A percentile compares a stretch with the other conserved stretches of the same genome.
phyloP scores from a whole-genome alignment of 257 asterid genomes.

The Galeopsis tetrahit region DNA sequence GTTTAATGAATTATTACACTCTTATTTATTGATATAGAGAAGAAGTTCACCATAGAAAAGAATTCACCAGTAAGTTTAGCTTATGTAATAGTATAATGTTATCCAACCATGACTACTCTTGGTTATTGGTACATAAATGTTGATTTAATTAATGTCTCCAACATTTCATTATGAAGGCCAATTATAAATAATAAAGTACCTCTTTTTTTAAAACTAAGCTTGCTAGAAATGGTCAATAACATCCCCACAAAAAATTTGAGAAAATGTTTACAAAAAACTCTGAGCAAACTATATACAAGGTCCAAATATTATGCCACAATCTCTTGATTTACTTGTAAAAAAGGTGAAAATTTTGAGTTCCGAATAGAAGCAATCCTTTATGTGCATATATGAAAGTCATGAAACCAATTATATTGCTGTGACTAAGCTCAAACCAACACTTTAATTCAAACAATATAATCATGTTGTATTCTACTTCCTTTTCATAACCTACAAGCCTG shows the following conservation, averaged over 20 bases:
- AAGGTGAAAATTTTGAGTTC: slow-evolving; percentile 3
- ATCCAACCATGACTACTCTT: slow-evolving; percentile 19
- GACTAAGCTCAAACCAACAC: slow-evolving; percentile 15
- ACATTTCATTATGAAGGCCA: neutral
- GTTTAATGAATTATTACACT: no score
- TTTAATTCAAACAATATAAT: neutral
- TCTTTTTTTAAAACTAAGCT: neutral
- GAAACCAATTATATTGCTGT: neutral
- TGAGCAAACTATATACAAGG: slow-evolving; percentile 6
- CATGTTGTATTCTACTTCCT: slow-evolving; percentile 15
- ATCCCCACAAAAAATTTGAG: neutral
- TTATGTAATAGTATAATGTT: no score
- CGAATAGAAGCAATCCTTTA: slow-evolving; percentile 20
- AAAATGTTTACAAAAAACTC: slow-evolving; percentile 16
- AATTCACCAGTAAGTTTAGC: no score
- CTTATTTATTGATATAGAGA: no score
- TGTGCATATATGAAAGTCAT: slow-evolving; percentile 28
- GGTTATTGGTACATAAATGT: slow-evolving; percentile 10
- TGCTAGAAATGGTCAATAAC: neutral
- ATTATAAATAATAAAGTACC: slow-evolving; percentile 4
- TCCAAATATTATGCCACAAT: neutral
- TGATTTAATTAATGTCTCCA: neutral
- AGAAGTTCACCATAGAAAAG: no score
- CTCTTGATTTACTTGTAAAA: slow-evolving; percentile 18
- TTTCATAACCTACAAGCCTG: slow-evolving; percentile 7